These are phyloP conservation scores for Simmondsia chinensis DNA, from an alignment of 148 eudicot species.

Conservation along the genomic window DNA sequence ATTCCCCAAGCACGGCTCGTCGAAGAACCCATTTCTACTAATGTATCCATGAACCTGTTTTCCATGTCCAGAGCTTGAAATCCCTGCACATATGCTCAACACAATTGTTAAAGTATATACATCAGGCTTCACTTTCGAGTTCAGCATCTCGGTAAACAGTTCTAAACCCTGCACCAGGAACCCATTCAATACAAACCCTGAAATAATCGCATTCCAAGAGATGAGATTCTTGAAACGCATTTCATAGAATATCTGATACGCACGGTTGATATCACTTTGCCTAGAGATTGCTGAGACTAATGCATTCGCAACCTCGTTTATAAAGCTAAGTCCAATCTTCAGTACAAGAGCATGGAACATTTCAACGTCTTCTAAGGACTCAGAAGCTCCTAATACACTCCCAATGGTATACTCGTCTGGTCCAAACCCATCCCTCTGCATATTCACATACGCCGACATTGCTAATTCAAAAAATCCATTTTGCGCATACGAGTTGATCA, in stretches of 20 bases:
- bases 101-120: slow-evolving; percentile 42
- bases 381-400: slow-evolving; percentile 39
- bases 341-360: slow-evolving; percentile 42
- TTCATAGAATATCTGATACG: slow-evolving; percentile 33
- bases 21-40: slow-evolving; percentile 24
- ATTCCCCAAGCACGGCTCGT: slow-evolving; percentile 43
- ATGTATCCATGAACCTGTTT: slow-evolving; percentile 60
- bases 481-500: slow-evolving; percentile 54
- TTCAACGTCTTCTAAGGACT: slow-evolving; percentile 27
- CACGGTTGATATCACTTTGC: slow-evolving; percentile 35
- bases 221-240: slow-evolving; percentile 36
- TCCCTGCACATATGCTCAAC: slow-evolving; percentile 51
- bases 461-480: slow-evolving; percentile 26
- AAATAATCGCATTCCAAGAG: slow-evolving; percentile 69
- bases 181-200: slow-evolving; percentile 44
- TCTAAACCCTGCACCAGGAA: slow-evolving; percentile 35
- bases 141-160: slow-evolving; percentile 35
- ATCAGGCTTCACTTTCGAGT: slow-evolving; percentile 30
- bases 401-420: slow-evolving; percentile 85
- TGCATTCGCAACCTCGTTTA: slow-evolving; percentile 58
- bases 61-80: slow-evolving; percentile 44
- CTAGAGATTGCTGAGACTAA: slow-evolving; percentile 52
- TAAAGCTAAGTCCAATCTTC: slow-evolving; percentile 40
- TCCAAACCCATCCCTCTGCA: slow-evolving; percentile 43
- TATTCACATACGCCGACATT: slow-evolving; percentile 26